Percentiles rank a stretch among this genome's conserved stretches.
Conservation (phyloP, 306 rosid species). For the Cicer pinnatifidum region DNA sequence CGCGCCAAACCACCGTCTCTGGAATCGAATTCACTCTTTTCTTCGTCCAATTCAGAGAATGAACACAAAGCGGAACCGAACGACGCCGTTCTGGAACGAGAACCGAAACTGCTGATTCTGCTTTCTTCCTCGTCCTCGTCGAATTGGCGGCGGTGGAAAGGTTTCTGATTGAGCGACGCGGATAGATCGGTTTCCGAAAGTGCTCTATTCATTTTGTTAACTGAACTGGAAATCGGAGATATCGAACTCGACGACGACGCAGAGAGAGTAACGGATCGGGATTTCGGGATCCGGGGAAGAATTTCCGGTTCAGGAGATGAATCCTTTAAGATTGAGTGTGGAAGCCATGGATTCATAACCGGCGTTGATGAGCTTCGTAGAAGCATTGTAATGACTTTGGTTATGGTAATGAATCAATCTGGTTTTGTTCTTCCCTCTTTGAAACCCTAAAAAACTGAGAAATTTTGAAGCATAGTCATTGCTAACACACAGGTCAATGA, state of each 20-base stretch:
- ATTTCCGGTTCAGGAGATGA: constrained; percentile 52
- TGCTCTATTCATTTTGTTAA: constrained; percentile 50
- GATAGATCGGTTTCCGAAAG: constrained; percentile 62
- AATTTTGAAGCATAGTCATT: not conserved
- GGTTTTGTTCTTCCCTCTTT: not conserved
- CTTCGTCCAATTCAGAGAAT: constrained; percentile 50
- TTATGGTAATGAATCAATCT: constrained; percentile 24
- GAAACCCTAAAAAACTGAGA: constrained; percentile 13
- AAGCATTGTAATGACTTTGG: constrained; percentile 45
- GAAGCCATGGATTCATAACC: constrained; percentile 53
- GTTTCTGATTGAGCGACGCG: constrained; percentile 41
- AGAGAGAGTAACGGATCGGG: constrained; percentile 50
- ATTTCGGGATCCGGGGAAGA: constrained; percentile 45
- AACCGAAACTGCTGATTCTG: constrained; percentile 14
- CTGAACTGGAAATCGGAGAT: constrained; percentile 41
- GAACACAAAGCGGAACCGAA: constrained; percentile 52
- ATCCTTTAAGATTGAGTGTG: constrained; percentile 47
- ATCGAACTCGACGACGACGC: constrained; percentile 47
- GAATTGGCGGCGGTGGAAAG: constrained; percentile 30
- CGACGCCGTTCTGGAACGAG: constrained; percentile 52
- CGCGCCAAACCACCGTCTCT: constrained; percentile 33
- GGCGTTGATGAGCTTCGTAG: constrained; percentile 66
- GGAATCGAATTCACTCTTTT: constrained; percentile 39
- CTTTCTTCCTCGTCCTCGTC: constrained; percentile 47
- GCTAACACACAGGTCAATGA: not conserved